These are phyloP conservation scores for Hebeloma cylindrosporum DNA, from an alignment of 768 basidiomycete species.

Conservation along the genomic window DNA sequence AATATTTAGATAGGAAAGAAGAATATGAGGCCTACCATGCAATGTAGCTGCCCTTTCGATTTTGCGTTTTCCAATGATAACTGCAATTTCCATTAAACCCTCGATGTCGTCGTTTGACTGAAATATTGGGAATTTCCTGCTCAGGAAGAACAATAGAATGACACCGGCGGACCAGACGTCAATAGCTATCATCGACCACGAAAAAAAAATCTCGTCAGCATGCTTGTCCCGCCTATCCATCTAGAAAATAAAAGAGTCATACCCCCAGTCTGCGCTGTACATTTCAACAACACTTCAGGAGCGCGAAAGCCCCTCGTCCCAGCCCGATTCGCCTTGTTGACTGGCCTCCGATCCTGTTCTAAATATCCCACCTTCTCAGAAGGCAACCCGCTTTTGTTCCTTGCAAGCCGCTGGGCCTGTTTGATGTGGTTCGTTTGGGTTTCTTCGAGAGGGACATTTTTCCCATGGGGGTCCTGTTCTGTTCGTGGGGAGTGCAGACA, in stretches of 20 bases:
- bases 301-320: slow-evolving; percentile 97
- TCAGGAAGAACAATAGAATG: slow-evolving; percentile 90
- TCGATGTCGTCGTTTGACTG: slow-evolving; percentile 93
- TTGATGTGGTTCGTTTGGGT: slow-evolving; percentile 51
- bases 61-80: slow-evolving; percentile 75
- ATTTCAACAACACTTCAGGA: slow-evolving; percentile 94
- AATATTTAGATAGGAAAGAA: slow-evolving; percentile 1
- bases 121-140: slow-evolving; percentile 90
- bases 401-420: slow-evolving; percentile 58
- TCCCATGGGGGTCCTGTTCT: slow-evolving; percentile 67
- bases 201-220: background rate
- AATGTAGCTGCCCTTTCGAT: slow-evolving; percentile 87
- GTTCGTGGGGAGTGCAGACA: slow-evolving; percentile 82
- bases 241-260: slow-evolving; percentile 24
- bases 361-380: slow-evolving; percentile 79
- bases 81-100: slow-evolving; percentile 92
- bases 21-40: slow-evolving; percentile 66
- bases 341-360: slow-evolving; percentile 70
- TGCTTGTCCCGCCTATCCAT: background rate
- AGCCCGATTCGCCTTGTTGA: slow-evolving; percentile 90
- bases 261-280: slow-evolving; percentile 92
- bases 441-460: slow-evolving; percentile 40
- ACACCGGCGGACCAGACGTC: slow-evolving; percentile 96
- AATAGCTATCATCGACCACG: slow-evolving; percentile 58
- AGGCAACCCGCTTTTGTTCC: slow-evolving; percentile 48